Evolutionary conservation across 371 early-diverging fungal species (phyloP).

Genomic region (Zopfochytrium polystomum): DNA sequence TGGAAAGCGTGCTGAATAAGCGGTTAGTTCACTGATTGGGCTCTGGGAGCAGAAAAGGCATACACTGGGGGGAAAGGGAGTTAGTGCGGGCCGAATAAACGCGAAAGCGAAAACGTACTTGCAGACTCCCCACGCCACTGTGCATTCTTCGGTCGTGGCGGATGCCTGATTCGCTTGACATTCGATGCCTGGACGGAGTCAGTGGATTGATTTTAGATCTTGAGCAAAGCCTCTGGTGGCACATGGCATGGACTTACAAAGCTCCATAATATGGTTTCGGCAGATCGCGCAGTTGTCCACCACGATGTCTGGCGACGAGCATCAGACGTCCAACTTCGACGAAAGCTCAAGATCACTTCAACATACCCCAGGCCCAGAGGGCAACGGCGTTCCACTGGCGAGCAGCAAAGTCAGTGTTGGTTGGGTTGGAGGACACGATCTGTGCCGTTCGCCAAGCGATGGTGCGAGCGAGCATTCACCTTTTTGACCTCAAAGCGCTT

Average conservation of each 20-base stretch:
- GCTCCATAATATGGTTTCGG: slow-evolving; percentile 99
- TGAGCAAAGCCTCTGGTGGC: background rate
- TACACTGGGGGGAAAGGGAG: background rate
- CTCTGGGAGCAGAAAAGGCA: background rate
- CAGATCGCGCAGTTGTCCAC: slow-evolving; percentile 99
- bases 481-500: slow-evolving; percentile 95
- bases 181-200: slow-evolving; percentile 70
- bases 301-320: slow-evolving; percentile 73
- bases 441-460: background rate
- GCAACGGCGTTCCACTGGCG: slow-evolving; percentile 96
- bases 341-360: background rate
- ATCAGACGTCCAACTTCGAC: background rate
- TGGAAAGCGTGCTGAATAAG: slow-evolving; percentile 93
- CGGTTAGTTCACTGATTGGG: background rate
- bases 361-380: slow-evolving; percentile 95
- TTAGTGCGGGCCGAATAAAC: background rate
- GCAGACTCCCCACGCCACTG: slow-evolving; percentile 98
- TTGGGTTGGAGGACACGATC: slow-evolving; percentile 1
- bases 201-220: background rate
- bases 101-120: slow-evolving; percentile 62
- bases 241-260: slow-evolving; percentile 79
- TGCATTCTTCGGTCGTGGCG: slow-evolving; percentile 93
- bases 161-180: slow-evolving; percentile 96
- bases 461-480: slow-evolving; percentile 47
- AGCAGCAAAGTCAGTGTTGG: background rate